These are phyloP conservation scores for Tripterygium wilfordii DNA, from an alignment of 177 flowering plant species.

Conservation along the genomic window DNA sequence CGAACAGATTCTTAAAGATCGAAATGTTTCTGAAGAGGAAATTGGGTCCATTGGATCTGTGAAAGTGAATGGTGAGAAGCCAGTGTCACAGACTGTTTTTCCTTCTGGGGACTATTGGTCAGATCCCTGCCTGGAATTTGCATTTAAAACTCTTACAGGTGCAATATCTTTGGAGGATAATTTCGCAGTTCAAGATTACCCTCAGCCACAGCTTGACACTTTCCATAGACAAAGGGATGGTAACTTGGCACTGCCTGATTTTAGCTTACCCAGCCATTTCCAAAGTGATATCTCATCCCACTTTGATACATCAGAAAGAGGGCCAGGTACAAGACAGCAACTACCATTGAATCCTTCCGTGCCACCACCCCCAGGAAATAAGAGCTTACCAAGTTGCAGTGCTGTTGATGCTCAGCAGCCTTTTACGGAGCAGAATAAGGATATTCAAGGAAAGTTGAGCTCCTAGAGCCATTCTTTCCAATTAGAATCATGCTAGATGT, in stretches of 20 bases:
- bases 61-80: constrained; percentile 9
- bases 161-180: constrained; percentile 25
- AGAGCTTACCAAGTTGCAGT: constrained; percentile 17
- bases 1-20: constrained; percentile 2
- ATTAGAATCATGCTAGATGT: too few species aligned
- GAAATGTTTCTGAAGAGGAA: constrained; percentile 12
- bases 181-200: constrained; percentile 31
- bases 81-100: constrained; percentile 13
- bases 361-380: constrained; percentile 5
- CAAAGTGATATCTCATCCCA: constrained; percentile 13
- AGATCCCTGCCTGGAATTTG: constrained; percentile 44
- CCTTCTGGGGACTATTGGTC: constrained; percentile 29
- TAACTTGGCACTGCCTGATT: constrained; percentile 13
- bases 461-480: constrained; percentile 4
- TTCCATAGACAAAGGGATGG: constrained; percentile 6
- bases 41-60: constrained; percentile 2
- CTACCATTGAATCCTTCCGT: not conserved
- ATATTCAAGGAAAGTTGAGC: constrained; percentile 2
- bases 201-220: constrained; percentile 18
- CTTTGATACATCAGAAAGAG: constrained; percentile 12
- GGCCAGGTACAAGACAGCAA: constrained; percentile 4
- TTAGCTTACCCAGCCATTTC: constrained; percentile 10
- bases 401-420: constrained; percentile 7
- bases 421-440: constrained; percentile 6
- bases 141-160: constrained; percentile 45